Evolutionary conservation across 2,329 filamentous ascomycete genomes (phyloP).

Genomic region (Apiospora pterosperma): DNA sequence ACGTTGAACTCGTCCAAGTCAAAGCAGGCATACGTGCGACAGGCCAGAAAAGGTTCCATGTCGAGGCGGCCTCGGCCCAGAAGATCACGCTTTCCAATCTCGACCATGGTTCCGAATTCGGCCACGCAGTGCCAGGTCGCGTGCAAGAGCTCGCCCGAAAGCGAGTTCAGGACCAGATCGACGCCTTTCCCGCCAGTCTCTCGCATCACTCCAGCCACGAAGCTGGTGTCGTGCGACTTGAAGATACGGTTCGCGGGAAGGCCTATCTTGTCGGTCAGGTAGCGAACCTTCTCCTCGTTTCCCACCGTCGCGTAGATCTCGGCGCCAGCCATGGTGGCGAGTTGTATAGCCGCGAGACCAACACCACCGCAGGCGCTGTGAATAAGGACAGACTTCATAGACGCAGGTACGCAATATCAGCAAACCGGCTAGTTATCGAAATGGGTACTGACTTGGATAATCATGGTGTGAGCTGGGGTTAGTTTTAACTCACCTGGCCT

Average conservation of each 20-base stretch:
- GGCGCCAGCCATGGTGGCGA: not conserved
- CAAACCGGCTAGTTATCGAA: not conserved
- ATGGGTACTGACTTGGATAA: no score
- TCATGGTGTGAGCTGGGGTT: no score
- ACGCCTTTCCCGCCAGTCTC: not conserved
- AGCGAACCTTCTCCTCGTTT: not conserved
- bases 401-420: not conserved
- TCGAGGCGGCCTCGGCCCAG: not conserved
- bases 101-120: not conserved
- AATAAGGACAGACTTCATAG: not conserved
- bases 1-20: not conserved
- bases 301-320: not conserved
- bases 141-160: constrained; percentile 22
- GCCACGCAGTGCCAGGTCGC: constrained; percentile 6
- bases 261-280: not conserved
- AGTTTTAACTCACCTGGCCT: no score
- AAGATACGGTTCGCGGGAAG: not conserved
- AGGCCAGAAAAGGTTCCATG: not conserved
- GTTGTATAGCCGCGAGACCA: not conserved
- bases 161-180: constrained; percentile 21
- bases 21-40: not conserved
- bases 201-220: not conserved
- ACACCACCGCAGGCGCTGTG: constrained; percentile 11
- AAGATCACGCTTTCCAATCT: not conserved
- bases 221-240: not conserved